Evolutionary conservation across 2,329 filamentous ascomycete genomes (phyloP).

Genomic region (Bertia moriformis): DNA sequence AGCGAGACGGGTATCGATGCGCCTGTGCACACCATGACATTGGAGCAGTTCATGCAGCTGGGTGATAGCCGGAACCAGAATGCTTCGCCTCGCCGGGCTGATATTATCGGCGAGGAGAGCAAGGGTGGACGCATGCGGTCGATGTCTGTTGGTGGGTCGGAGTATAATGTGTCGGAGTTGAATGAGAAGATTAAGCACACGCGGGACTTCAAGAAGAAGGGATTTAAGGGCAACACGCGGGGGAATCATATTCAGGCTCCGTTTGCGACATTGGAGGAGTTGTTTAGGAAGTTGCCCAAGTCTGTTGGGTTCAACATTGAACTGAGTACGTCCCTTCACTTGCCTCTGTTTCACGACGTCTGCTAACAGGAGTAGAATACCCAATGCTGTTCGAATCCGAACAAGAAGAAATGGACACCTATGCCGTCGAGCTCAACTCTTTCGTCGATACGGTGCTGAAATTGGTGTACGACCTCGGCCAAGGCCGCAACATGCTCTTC

Average conservation of each 20-base stretch:
- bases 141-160: constrained; percentile 7
- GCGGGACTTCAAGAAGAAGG: constrained; percentile 19
- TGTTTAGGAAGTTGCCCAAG: constrained; percentile 16
- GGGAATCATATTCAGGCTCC: constrained; percentile 19
- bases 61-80: constrained; percentile 8
- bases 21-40: constrained; percentile 20
- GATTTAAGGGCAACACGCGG: constrained; percentile 21
- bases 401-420: constrained; percentile 14
- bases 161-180: constrained; percentile 3
- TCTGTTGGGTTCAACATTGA: constrained; percentile 22
- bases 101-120: constrained; percentile 8
- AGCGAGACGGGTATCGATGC: constrained; percentile 24
- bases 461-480: constrained; percentile 10
- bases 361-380: constrained; percentile 15
- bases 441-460: constrained; percentile 20
- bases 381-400: constrained; percentile 20
- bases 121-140: constrained; percentile 7
- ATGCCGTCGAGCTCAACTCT: constrained; percentile 20
- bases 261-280: constrained; percentile 20
- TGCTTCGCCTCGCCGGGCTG: constrained; percentile 5
- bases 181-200: constrained; percentile 19
- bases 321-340: constrained; percentile 14
- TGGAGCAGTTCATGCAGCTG: constrained; percentile 19
- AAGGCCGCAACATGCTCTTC: constrained; percentile 15
- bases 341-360: background rate